Conservation (phyloP, 164 flowering plant genomes). For the Chimonanthus salicifolius region DNA sequence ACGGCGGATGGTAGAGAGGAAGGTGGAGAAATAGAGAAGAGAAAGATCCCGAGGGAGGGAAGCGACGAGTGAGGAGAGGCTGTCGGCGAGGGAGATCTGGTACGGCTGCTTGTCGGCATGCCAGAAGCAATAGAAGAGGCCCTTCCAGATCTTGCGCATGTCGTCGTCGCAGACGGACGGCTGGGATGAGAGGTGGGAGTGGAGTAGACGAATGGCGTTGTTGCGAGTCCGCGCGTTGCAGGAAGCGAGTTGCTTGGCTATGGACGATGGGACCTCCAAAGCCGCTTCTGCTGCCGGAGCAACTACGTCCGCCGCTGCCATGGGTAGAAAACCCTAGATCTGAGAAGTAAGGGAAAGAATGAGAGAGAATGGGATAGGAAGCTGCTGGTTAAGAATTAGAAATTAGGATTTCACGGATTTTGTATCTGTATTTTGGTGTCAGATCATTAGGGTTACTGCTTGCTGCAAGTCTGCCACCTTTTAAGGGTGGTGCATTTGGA, state of each 20-base stretch:
- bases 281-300: constrained; percentile 10
- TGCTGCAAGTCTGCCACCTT: too few relatives aligned
- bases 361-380: background rate
- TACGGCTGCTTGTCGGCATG: constrained; percentile 27
- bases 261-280: constrained; percentile 12
- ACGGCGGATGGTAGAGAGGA: constrained; percentile 69
- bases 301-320: background rate
- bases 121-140: constrained; percentile 72
- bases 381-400: background rate
- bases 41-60: constrained; percentile 34
- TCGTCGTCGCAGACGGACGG: constrained; percentile 41
- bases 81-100: constrained; percentile 53
- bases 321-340: background rate
- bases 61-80: constrained; percentile 42
- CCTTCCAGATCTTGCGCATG: constrained; percentile 81
- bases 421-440: too few relatives aligned
- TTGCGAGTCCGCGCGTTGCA: constrained; percentile 49
- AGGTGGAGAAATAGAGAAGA: constrained; percentile 48
- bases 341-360: background rate
- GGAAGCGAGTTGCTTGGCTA: constrained; percentile 60
- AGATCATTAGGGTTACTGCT: too few relatives aligned
- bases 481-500: too few relatives aligned
- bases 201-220: constrained; percentile 38
- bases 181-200: constrained; percentile 53
- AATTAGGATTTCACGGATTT: too few relatives aligned